Conservation (phyloP, 73 alveolate species). For the Breviolum minutum region DNA sequence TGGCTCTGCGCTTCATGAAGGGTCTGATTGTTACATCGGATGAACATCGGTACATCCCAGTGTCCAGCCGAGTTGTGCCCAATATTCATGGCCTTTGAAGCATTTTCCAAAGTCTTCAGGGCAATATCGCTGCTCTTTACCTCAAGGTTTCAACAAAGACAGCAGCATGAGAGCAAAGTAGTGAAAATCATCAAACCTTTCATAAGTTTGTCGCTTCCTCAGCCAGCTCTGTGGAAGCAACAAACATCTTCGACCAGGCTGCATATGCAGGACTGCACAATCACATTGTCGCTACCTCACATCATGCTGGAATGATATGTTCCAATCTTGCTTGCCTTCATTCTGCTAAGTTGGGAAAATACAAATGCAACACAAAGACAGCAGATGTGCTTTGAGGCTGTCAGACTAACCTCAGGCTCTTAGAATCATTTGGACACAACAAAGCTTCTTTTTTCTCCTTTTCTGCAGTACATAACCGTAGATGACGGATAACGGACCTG, state of each 20-base stretch:
- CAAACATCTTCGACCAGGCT: neutral
- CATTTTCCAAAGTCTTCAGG: constrained; percentile 29
- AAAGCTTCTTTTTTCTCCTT: too few species aligned
- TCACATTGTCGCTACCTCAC: constrained; percentile 61
- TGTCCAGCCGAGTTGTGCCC: neutral
- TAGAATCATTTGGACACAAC: too few species aligned
- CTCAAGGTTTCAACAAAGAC: neutral
- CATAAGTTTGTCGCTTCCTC: too few species aligned
- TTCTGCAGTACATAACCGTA: neutral
- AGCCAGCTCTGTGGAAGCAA: too few species aligned
- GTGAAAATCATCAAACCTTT: neutral
- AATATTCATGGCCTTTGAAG: constrained; percentile 16
- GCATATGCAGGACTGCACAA: constrained; percentile 61
- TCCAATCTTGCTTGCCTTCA: too few species aligned
- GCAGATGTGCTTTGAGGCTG: too few species aligned
- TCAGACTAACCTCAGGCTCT: too few species aligned
- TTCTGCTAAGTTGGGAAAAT: too few species aligned
- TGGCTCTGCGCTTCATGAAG: too few species aligned
- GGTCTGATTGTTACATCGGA: too few species aligned
- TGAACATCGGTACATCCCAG: neutral
- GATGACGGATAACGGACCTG: neutral
- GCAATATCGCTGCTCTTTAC: constrained; percentile 30
- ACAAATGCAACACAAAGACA: too few species aligned
- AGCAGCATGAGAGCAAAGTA: neutral
- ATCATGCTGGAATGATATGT: too few species aligned